These are phyloP conservation scores for Ceriops decandra DNA, from an alignment of 345 rosid species.

Conservation along the genomic window DNA sequence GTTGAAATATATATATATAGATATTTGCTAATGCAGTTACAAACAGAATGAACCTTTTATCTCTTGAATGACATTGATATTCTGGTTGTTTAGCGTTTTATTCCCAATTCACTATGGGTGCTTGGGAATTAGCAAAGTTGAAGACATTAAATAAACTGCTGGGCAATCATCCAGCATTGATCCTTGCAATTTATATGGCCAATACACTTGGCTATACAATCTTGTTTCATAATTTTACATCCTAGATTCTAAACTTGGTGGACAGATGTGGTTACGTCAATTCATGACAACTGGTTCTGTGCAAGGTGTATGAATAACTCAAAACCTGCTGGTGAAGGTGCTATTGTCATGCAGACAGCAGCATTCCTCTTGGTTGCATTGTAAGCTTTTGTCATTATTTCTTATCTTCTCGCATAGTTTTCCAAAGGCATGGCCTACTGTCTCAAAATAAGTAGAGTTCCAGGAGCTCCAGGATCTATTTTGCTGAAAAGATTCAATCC, in stretches of 20 bases:
- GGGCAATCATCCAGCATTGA: background rate
- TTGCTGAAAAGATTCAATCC: background rate
- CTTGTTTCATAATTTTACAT: background rate
- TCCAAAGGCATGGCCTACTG: background rate
- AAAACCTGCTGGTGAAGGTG: slow-evolving; percentile 78
- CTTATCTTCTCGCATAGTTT: background rate
- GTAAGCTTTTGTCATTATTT: slow-evolving; percentile 39
- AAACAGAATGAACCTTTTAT: no score
- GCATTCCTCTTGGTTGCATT: slow-evolving; percentile 59
- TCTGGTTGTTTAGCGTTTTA: background rate
- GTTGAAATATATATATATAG: no score
- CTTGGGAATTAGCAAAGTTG: background rate
- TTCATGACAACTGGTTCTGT: slow-evolving; percentile 74
- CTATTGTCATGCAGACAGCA: slow-evolving; percentile 65
- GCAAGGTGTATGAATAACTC: slow-evolving; percentile 69
- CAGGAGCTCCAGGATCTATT: background rate
- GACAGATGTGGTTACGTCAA: slow-evolving; percentile 69
- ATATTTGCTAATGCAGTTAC: no score
- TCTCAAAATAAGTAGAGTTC: background rate
- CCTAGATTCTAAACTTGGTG: slow-evolving; percentile 3
- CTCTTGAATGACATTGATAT: no score
- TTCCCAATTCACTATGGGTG: background rate
- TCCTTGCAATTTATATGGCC: background rate
- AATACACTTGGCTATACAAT: background rate
- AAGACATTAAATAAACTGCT: background rate